Evolutionary conservation across 352 stramenopile genomes (phyloP), one percentile per base, ranked within the genome.

Genomic region (Phytophthora brassicae): DNA sequence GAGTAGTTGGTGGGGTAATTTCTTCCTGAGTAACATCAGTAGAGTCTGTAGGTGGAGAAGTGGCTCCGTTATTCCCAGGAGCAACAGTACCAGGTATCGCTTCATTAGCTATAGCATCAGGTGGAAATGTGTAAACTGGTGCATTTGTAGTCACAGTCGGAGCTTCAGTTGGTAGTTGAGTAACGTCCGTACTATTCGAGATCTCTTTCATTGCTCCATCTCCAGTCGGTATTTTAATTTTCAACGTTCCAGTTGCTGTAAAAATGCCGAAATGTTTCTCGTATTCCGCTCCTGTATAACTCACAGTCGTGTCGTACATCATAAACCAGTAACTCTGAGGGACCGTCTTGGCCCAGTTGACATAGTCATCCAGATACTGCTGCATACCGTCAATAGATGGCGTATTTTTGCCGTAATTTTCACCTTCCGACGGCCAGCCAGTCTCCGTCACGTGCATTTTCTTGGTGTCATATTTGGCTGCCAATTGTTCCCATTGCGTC

Each of bases 181-280:
- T 8, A 31, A 9, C 26, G 26, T 8, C 26, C 26, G 26, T 31
- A 31, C 4, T 4, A 31, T 9, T 14, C 60, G 60, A 6, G 45
- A 31, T 54, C 29, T 60, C 29, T 11, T 41, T 39, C 8, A 39
- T 43, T 0, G 54, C 41, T 29, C 43, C 59, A 44, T 65, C 47
- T 3, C 64, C 42, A 23, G 31, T 54, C 1, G 77, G 75, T 35
- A 87, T 66, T 16, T 43, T 57, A 23, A 87, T 41, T 51, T 87
- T 78, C 44, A 68, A 56, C 31, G 31, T 58, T 44, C 58, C 70
- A 44, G 83, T 70, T 28, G 68, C 52, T 11, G 55, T 70, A 35
- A 74, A 76, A 4, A 88, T 45, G n/a, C 81, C 81, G 45, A 90
- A 90, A 63, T 80, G 72, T 31, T 71, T 88, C 45, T 90, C 81